A percentile compares a stretch with the other conserved stretches of the same genome.
These are phyloP conservation scores for Pseudoperonospora humuli DNA, from an alignment of 352 stramenopile species.

Conservation along the genomic window DNA sequence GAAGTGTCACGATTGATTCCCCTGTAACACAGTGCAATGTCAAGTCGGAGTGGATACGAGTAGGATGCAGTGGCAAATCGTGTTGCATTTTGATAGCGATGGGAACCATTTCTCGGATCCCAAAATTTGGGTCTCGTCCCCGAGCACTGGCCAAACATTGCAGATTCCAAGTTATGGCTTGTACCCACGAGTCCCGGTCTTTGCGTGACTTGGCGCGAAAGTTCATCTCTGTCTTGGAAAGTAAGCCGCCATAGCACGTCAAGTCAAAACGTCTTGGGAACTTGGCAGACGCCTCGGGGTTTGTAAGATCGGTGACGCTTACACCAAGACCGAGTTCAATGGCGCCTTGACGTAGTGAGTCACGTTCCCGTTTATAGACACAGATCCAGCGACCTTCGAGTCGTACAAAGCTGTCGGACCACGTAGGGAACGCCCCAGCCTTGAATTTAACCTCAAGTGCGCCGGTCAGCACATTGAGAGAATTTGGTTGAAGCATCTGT, in stretches of 20 bases:
- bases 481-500: constrained; percentile 22
- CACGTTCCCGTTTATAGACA: constrained; percentile 62
- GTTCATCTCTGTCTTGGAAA: constrained; percentile 60
- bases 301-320: constrained; percentile 46
- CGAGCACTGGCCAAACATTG: constrained; percentile 35
- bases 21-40: constrained; percentile 55
- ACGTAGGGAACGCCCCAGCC: constrained; percentile 53
- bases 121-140: constrained; percentile 43
- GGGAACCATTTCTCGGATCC: constrained; percentile 49
- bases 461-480: constrained; percentile 42
- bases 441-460: constrained; percentile 69
- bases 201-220: constrained; percentile 75
- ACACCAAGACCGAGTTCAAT: constrained; percentile 66
- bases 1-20: constrained; percentile 62
- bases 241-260: constrained; percentile 54
- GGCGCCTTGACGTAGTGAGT: constrained; percentile 44
- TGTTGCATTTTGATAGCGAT: constrained; percentile 60
- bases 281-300: constrained; percentile 55
- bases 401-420: constrained; percentile 53
- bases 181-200: constrained; percentile 68
- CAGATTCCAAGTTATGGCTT: constrained; percentile 57
- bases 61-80: constrained; percentile 41
- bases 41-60: constrained; percentile 61
- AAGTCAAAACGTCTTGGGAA: constrained; percentile 74
- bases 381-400: constrained; percentile 63